Evolutionary conservation across 2,329 filamentous ascomycete genomes (phyloP).

Genomic region (Sporothrix globosa): DNA sequence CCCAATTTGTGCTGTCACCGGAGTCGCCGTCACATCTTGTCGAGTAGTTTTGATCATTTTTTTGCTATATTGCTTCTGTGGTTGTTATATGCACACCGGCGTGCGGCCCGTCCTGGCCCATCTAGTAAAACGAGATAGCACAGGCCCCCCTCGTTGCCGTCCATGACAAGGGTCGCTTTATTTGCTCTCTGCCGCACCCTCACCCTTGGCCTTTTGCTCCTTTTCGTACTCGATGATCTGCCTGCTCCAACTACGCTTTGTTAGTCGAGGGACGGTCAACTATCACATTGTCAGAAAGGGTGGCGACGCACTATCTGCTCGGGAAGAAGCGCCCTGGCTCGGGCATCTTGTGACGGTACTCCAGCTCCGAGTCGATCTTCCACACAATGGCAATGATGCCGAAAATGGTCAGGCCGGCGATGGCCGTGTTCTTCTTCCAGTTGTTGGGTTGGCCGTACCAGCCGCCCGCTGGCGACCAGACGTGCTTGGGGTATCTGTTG

Average conservation of each 20-base stretch:
- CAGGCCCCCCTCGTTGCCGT: background rate
- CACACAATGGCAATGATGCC: constrained; percentile 67
- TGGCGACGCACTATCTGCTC: constrained; percentile 75
- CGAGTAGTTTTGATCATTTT: background rate
- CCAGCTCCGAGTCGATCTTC: constrained; percentile 72
- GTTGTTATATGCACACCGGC: constrained; percentile 15
- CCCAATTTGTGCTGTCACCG: no score
- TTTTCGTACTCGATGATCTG: constrained; percentile 53
- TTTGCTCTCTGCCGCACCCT: constrained; percentile 31
- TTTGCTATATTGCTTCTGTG: background rate
- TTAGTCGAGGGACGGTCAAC: background rate
- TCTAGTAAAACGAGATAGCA: background rate
- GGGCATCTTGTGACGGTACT: constrained; percentile 76
- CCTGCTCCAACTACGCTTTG: constrained; percentile 47
- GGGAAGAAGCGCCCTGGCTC: constrained; percentile 79
- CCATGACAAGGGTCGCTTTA: no score
- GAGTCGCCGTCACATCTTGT: background rate
- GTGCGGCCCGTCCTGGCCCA: background rate
- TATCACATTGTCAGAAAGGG: no score
- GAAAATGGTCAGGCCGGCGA: constrained; percentile 50
- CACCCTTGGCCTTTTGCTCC: constrained; percentile 43
- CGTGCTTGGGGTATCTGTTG: constrained; percentile 90
- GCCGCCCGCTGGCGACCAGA: constrained; percentile 97
- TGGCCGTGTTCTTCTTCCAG: constrained; percentile 85
- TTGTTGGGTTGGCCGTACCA: constrained; percentile 96